Evolutionary conservation across 495 filamentous ascomycete genomes (phyloP).

Genomic region (Astrocystis sublimbata): DNA sequence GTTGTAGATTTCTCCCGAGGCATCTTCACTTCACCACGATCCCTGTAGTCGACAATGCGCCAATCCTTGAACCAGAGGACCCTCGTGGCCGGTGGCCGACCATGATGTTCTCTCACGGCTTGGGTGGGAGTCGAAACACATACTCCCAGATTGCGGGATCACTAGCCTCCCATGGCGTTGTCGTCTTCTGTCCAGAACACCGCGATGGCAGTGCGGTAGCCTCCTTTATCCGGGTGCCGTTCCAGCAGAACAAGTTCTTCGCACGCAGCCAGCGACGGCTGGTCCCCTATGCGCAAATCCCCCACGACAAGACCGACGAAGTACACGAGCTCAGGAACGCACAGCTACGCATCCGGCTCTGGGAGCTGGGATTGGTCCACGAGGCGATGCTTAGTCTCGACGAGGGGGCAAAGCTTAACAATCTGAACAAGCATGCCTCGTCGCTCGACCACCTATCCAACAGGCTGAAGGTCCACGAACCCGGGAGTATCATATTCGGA

Average conservation of each 20-base stretch:
- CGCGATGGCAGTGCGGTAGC: constrained; percentile 71
- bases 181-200: constrained; percentile 76
- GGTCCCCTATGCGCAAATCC: constrained; percentile 48
- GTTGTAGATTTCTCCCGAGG: constrained; percentile 57
- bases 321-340: constrained; percentile 59
- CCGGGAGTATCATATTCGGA: constrained; percentile 67
- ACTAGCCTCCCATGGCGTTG: constrained; percentile 70
- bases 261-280: constrained; percentile 35
- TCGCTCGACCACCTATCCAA: constrained; percentile 54
- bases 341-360: constrained; percentile 69
- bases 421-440: constrained; percentile 49
- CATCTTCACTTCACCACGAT: constrained; percentile 67
- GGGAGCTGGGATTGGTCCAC: constrained; percentile 67
- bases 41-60: constrained; percentile 47
- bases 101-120: constrained; percentile 77
- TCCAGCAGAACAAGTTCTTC: constrained; percentile 36
- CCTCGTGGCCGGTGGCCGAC: constrained; percentile 64
- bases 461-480: constrained; percentile 62
- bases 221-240: constrained; percentile 57
- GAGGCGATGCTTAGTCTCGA: constrained; percentile 66
- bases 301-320: constrained; percentile 57
- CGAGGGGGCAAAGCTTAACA: constrained; percentile 40
- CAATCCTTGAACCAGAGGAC: constrained; percentile 32
- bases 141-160: constrained; percentile 73
- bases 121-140: constrained; percentile 71